These are phyloP conservation scores for Halocafeteria seosinensis DNA, from an alignment of 108 stramenopile species.

Conservation along the genomic window DNA sequence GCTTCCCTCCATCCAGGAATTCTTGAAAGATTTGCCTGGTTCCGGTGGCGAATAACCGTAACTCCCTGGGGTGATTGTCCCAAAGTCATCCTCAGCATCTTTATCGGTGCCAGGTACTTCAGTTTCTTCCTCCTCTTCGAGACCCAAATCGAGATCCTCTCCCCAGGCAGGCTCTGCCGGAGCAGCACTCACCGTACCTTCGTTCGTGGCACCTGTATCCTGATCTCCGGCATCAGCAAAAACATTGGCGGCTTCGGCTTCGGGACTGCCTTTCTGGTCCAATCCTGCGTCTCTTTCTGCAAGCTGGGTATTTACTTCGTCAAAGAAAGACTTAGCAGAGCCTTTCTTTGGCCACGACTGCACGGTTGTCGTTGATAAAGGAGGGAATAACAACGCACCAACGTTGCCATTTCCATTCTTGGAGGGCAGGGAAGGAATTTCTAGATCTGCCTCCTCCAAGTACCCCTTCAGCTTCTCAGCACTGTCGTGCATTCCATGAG, in stretches of 20 bases:
- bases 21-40: too few species aligned
- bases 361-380: conserved; percentile 63
- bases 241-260: not conserved
- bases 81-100: not conserved
- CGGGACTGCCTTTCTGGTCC: too few species aligned
- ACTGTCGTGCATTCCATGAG: conserved; percentile 74
- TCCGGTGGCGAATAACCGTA: conserved; percentile 59
- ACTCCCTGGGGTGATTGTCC: conserved; percentile 43
- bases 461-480: conserved; percentile 68
- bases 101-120: too few species aligned
- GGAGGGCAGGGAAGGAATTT: too few species aligned
- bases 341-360: conserved; percentile 83
- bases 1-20: conserved; percentile 45
- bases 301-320: not conserved
- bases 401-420: too few species aligned
- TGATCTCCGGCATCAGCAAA: not conserved
- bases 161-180: conserved; percentile 15
- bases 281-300: conserved; percentile 4
- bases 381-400: conserved; percentile 65
- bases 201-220: not conserved
- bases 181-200: too few species aligned
- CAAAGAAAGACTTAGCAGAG: not conserved
- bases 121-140: conserved; percentile 35
- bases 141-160: conserved; percentile 23
- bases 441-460: conserved; percentile 59